Evolutionary conservation across 2,329 filamentous ascomycete species (phyloP).

Genomic region (Ceratocystis colombiana): DNA sequence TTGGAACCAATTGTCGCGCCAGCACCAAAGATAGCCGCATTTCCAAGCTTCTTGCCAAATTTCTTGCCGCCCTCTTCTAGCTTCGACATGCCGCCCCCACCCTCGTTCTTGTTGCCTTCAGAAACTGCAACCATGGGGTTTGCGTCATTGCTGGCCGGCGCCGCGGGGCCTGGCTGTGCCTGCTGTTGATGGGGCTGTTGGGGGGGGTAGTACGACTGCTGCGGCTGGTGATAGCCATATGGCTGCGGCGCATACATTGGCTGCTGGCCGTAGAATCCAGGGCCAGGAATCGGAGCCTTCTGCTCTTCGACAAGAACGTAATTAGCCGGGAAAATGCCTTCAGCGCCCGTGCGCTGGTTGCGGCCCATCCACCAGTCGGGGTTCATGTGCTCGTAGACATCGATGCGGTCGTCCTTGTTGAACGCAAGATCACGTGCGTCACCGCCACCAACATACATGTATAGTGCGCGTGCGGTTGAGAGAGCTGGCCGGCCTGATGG

Average conservation of each 20-base stretch:
- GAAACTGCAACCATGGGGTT: slow-evolving; percentile 67
- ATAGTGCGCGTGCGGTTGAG: slow-evolving; percentile 68
- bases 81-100: slow-evolving; percentile 38
- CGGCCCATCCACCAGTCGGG: slow-evolving; percentile 92
- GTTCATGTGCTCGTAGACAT: slow-evolving; percentile 88
- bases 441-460: slow-evolving; percentile 60
- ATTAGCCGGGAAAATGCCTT: slow-evolving; percentile 90
- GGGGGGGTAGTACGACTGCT: slow-evolving; percentile 29
- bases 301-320: slow-evolving; percentile 66
- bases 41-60: slow-evolving; percentile 81
- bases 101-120: slow-evolving; percentile 41
- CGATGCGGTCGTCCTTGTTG: slow-evolving; percentile 67
- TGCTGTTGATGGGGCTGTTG: not conserved
- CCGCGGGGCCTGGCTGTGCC: slow-evolving; percentile 34
- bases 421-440: slow-evolving; percentile 76
- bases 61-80: slow-evolving; percentile 75
- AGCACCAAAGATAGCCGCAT: slow-evolving; percentile 77
- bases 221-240: slow-evolving; percentile 29
- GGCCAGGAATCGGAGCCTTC: slow-evolving; percentile 38
- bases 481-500: slow-evolving; percentile 46
- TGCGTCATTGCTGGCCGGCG: slow-evolving; percentile 46
- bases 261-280: slow-evolving; percentile 16
- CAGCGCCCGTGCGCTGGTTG: slow-evolving; percentile 69
- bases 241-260: slow-evolving; percentile 31
- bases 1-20: slow-evolving; percentile 85